Base-by-base conservation (phyloP, 2,329 filamentous ascomycete genomes). In the Fusarium marasasianum region DNA sequence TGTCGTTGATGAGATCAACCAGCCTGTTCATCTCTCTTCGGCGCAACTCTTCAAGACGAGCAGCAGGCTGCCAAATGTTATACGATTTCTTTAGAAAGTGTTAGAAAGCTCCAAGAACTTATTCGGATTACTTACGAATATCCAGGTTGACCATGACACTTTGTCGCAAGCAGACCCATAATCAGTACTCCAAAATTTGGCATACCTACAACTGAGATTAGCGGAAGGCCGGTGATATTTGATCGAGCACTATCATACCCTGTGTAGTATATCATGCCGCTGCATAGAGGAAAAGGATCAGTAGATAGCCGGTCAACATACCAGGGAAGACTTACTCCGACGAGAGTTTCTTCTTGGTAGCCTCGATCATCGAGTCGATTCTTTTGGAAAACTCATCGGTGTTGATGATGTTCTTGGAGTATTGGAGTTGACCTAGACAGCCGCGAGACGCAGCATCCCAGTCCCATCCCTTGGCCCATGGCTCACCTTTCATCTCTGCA, bases 251-350 rank as follows among this genome's bases (percentile, higher is more conserved):
- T 33, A 31, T 6, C 20, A 18, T 50, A 51, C 66, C 67, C 67
- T 3, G 64, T 70, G 11, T 68, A 63, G 17, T 70, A 70, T n/a
- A 70, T 54, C 59, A 69, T 65, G 5, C 65, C 65, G 1, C 68
- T 71, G 2, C 4, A 24, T 2, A 22, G 17, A 31, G 3, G 6
- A 10, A 4, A 22, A 2, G 0, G 0, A 20, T 53, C 4, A 53
- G 31, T 53, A 20, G 12, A 31, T 31, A 31, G 4, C 31, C 31
- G 11, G 31, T 31, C 12, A 12, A 31, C 31, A 31, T 31, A 31
- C 11, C 4, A 31, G 31, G 31, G 11, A 12, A 31, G 31, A 31
- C 61, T 43, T 63, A 63, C 64, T 59, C 53, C 8, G 57, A 20
- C 0, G 64, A 29, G 2, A 71, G 13, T 18, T 61, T 69, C 33